Base-by-base conservation (phyloP, 305 asterid genomes). In the Fraxinus angustifolia region DNA sequence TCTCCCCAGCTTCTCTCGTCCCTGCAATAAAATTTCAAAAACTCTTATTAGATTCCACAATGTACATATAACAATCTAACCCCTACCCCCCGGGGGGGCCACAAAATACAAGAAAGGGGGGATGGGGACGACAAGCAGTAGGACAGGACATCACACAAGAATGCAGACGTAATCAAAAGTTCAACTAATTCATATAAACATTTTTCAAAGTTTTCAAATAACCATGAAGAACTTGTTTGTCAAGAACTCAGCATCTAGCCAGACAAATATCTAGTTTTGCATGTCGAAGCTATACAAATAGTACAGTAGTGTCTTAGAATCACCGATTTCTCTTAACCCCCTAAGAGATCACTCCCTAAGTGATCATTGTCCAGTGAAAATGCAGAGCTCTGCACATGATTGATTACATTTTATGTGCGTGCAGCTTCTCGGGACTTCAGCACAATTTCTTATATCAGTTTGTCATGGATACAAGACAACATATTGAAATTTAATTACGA, bases 1-100 rank as follows among this genome's bases (percentile, higher is more conserved):
- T 88, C 93, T 88, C 80, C 91, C 97, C 8, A 91, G 80, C 84
- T 89, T 92, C 85, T 92, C 97, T 79, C 86, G 83, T 78, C 94
- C 97, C 97, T 92, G 90, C 82, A 75, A 86, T 34, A 53, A 42
- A 83, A 53, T 35, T 60, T 81, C 73, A 6, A 65, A 10, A 21
- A 3, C 5, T 26, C 36, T 7, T 48, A 17, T 26, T 19, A 73
- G 40, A 33, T 8, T 72, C 38, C 42, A 26, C 53, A 19, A 26
- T n/a, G n/a, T 4, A 78, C 4, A n/a, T 65, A n/a, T 62, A 23
- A 16, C 8, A 16, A 16, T 16, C 19, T 48, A 48, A 48, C 58
- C 56, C 19, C 58, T 8, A 4, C 60, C 19, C 50, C 31, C 50
- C 53, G 26, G 26, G 26, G 26, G 0, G 16, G n/a, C 53, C 8